Conservation (phyloP, 306 rosid species). For the Cicer bijugum region DNA sequence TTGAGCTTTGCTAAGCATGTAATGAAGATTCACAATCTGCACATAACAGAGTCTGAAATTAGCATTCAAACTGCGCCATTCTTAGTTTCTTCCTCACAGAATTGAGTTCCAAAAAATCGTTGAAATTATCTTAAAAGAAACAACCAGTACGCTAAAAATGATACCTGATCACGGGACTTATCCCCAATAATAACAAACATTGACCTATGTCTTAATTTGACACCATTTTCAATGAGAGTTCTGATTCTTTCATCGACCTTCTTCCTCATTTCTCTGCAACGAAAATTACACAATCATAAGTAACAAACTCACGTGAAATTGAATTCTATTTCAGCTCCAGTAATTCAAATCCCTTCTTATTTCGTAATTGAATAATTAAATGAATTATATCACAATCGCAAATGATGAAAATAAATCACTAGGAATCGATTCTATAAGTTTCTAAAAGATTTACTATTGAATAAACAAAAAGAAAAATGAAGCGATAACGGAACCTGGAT, state of each 20-base stretch:
- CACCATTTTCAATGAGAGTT: conserved; percentile 91
- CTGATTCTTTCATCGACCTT: conserved; percentile 93
- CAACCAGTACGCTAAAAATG: not conserved
- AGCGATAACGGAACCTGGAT: not conserved
- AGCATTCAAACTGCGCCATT: conserved; percentile 31
- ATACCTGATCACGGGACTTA: conserved; percentile 92
- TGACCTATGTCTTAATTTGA: conserved; percentile 78
- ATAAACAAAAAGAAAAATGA: no score
- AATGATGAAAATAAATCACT: no score
- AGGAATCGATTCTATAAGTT: no score
- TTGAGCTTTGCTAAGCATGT: conserved; percentile 82
- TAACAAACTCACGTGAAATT: conserved; percentile 14
- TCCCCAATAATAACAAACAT: conserved; percentile 90
- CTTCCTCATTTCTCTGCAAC: conserved; percentile 73
- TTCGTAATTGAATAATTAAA: not conserved
- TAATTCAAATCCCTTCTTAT: conserved; percentile 15
- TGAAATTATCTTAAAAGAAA: not conserved
- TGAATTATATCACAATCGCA: not conserved
- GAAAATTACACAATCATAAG: not conserved
- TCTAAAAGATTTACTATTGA: no score
- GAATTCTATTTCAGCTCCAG: not conserved
- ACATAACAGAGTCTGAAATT: conserved; percentile 1
- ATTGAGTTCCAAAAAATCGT: not conserved
- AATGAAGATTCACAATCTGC: conserved; percentile 92
- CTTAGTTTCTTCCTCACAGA: not conserved